Conservation (phyloP, 2,329 filamentous ascomycete genomes). For the Pseudocercospora fijiensis region DNA sequence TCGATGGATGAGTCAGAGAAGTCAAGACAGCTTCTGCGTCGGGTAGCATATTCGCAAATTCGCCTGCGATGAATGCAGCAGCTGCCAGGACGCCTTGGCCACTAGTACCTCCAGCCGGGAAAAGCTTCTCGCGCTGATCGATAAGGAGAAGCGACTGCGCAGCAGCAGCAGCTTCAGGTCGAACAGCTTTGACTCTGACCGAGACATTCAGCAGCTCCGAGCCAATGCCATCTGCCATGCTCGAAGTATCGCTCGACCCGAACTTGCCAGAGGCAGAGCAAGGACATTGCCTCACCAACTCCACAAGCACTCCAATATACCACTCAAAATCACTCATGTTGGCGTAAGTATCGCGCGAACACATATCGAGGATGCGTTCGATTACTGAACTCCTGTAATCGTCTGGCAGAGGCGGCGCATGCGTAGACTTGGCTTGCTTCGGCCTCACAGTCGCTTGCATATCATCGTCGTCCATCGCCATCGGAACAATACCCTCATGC, state of each 20-base stretch:
- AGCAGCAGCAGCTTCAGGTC: conserved; percentile 75
- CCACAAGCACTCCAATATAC: conserved; percentile 88
- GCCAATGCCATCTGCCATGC: conserved; percentile 71
- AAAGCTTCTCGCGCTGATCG: conserved; percentile 60
- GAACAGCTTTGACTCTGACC: conserved; percentile 83
- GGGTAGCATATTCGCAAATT: conserved; percentile 73
- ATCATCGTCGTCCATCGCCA: conserved; percentile 58
- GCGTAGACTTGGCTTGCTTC: conserved; percentile 49
- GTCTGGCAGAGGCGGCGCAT: conserved; percentile 68
- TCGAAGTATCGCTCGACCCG: conserved; percentile 29
- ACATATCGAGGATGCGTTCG: conserved; percentile 80
- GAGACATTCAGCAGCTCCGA: conserved; percentile 85
- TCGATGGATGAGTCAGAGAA: conserved; percentile 68
- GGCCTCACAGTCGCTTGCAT: conserved; percentile 56
- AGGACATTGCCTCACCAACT: conserved; percentile 71
- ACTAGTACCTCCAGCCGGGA: conserved; percentile 51
- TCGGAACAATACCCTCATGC: conserved; percentile 46
- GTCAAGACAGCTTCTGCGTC: conserved; percentile 71
- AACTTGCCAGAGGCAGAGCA: conserved; percentile 20
- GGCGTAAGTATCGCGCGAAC: conserved; percentile 81
- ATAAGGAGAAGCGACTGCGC: conserved; percentile 71
- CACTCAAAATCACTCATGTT: conserved; percentile 91
- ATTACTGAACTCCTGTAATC: conserved; percentile 86
- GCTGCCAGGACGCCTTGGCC: conserved; percentile 68
- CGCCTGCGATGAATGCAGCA: conserved; percentile 81